Evolutionary conservation across 2,329 filamentous ascomycete genomes (phyloP).

Genomic region (Ophidiomyces ophidiicola): DNA sequence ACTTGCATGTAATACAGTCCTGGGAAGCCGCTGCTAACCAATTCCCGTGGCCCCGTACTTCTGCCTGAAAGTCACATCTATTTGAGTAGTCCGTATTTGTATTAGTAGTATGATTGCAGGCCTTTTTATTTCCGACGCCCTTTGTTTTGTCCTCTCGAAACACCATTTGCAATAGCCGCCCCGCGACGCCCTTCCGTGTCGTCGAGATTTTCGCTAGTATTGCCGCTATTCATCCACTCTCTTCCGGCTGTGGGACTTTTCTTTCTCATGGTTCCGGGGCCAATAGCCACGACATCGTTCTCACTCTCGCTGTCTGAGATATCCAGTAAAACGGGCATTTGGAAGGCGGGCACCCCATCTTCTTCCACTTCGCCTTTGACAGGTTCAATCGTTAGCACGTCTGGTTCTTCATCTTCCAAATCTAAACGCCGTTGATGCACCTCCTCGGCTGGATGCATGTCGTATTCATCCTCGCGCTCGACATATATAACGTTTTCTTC

Average conservation of each 20-base stretch:
- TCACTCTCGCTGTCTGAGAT: conserved; percentile 91
- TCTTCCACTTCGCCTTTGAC: conserved; percentile 48
- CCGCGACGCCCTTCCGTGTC: conserved; percentile 14
- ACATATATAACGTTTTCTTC: conserved; percentile 98
- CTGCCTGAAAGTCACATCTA: too few species aligned
- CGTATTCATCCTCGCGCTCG: conserved; percentile 92
- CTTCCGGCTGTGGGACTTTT: conserved; percentile 63
- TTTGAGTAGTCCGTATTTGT: too few species aligned
- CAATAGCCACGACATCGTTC: conserved; percentile 62
- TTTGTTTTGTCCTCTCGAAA: conserved; percentile 17
- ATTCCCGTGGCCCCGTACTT: too few species aligned
- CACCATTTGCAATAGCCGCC: conserved; percentile 11
- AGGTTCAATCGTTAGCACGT: conserved; percentile 68
- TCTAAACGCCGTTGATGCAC: conserved; percentile 83
- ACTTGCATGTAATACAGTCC: too few species aligned
- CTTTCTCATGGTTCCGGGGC: conserved; percentile 70
- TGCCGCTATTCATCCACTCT: conserved; percentile 47
- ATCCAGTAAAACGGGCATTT: conserved; percentile 87
- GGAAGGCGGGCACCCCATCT: conserved; percentile 52
- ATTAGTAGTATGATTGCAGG: too few species aligned
- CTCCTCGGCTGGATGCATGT: conserved; percentile 91
- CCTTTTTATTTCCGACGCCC: conserved; percentile 24
- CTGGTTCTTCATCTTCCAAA: conserved; percentile 83
- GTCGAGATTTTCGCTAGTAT: conserved; percentile 23
- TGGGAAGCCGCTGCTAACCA: too few species aligned